Base-by-base conservation (phyloP, 2,329 filamentous ascomycete genomes). In the Zarea fungicola region DNA sequence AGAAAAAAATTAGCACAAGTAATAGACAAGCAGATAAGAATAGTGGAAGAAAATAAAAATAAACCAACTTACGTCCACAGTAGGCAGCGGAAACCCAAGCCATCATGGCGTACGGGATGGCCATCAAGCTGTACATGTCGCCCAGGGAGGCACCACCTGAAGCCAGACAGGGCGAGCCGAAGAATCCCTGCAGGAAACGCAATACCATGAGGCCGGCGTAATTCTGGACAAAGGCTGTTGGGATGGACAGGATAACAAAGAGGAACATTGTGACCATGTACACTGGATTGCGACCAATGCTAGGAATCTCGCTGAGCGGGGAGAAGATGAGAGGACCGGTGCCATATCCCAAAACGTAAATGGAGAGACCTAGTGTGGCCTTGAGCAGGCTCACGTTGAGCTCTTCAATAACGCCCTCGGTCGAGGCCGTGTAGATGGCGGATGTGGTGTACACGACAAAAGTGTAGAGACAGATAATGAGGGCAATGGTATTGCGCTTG, bases 211-310 rank as follows among this genome's bases (percentile, higher is more conserved):
- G 70, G 0, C 81, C 81, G 0, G 78, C 67, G 45, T 82, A 85
- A 66, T 82, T 85, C 37, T 76, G 65, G 4, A 80, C 80, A 0
- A 87, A 62, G 0, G 82, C 80, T 0, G 83, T 79, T 0, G 84
- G 83, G 14, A 88, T 74, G 6, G 76, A 80, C 10, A 89, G 64
- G 52, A 87, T 74, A 42, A 85, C 79, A 61, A 87, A 89, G 23
- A 88, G 68, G 50, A 77, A 76, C 68, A 88, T 84, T 9, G 83
- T 84, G 55, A 78, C 62, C 29, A 85, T 76, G 63, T 89, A 89
- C 6, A 84, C 77, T 0, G 80, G 78, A 56, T 83, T 87, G 6
- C 85, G 74, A 3, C 85, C 85, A 43, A 88, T 76, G 39, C 73
- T 60, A 0, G 84, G 82, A 19, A 88, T 78, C 65, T 89, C 85